phyloP scores from a whole-genome alignment of 2,329 filamentous ascomycete genomes.

The Neonectria faginata region DNA sequence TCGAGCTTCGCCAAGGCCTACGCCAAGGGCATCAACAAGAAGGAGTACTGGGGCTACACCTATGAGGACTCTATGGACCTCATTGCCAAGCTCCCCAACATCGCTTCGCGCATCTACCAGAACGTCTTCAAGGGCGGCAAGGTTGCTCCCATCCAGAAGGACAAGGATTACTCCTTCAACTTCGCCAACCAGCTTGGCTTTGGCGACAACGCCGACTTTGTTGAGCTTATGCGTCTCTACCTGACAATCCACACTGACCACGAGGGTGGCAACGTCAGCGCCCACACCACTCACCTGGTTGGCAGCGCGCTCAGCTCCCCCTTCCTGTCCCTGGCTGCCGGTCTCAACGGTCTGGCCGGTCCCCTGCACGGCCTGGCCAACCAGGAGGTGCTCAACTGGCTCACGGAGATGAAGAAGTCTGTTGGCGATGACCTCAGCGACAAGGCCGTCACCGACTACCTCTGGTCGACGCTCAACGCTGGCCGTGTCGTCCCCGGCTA shows the following conservation, averaged over 20 bases:
- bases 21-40: constrained; percentile 99
- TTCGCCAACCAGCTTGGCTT: constrained; percentile 99
- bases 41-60: constrained; percentile 99
- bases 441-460: constrained; percentile 96
- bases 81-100: constrained; percentile 99
- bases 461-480: constrained; percentile 95
- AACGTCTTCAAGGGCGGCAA: constrained; percentile 99
- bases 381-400: constrained; percentile 99
- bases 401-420: constrained; percentile 97
- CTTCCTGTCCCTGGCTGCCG: constrained; percentile 95
- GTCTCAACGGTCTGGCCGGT: constrained; percentile 97
- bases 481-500: constrained; percentile 98
- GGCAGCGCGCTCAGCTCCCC: constrained; percentile 96
- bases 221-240: constrained; percentile 99
- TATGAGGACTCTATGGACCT: constrained; percentile 99
- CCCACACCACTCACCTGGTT: constrained; percentile 98
- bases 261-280: constrained; percentile 98
- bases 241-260: constrained; percentile 99
- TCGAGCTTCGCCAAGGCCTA: constrained; percentile 98
- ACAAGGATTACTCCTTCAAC: constrained; percentile 99
- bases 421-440: constrained; percentile 96
- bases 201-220: constrained; percentile 92
- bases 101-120: constrained; percentile 98
- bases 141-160: constrained; percentile 94
- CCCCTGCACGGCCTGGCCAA: constrained; percentile 99